Base-by-base conservation (phyloP, 2,329 filamentous ascomycete genomes). In the Clathrospora elynae region DNA sequence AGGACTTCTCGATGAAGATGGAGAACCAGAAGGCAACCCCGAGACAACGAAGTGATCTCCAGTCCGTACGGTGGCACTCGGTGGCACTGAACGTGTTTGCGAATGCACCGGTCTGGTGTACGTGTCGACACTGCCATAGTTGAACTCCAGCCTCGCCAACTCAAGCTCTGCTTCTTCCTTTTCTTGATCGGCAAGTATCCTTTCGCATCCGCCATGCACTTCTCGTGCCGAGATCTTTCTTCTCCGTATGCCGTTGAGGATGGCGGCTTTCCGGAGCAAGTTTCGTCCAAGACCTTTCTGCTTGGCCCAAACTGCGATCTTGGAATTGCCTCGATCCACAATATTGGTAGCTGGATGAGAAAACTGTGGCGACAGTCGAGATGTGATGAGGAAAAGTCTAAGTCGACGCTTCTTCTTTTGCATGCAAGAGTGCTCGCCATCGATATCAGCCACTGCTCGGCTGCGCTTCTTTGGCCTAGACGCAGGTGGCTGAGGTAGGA, bases 341-440 rank as follows among this genome's bases (percentile, higher is more conserved):
- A 88, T 86, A 57, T 88, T 84, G 29, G 84, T 83, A 3, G 86
- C 83, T 0, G 86, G 86, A 18, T 80, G 75, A 0, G 85, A 87
- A 66, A 82, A 89, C 1, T 86, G 85, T 33, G 77, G 79, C 7
- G 85, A 88, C 1, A 89, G 80, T 6, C 84, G 78, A 13, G 84
- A 88, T 1, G 86, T 89, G 59, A 88, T 81, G 29, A 88, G 75
- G 32, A 68, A 64, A 2, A 81, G 72, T 1, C 83, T 77, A 3
- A 88, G 71, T 3, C 86, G 77, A 16, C 86, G 80, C 67, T 88
- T 89, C 74, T 90, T 89, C 53, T 70, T 70, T 25, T 66, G 54
- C 75, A 62, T 73, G 63, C 43, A 82, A 52, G 78, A 39, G 76
- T 81, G 58, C 17, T 73, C 68, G 18, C 68, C 68, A 35, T 86